These are phyloP conservation scores for Umbelopsis sp. DNA, from an alignment of 192 early-diverging fungal genomes.

Conservation along the genomic window DNA sequence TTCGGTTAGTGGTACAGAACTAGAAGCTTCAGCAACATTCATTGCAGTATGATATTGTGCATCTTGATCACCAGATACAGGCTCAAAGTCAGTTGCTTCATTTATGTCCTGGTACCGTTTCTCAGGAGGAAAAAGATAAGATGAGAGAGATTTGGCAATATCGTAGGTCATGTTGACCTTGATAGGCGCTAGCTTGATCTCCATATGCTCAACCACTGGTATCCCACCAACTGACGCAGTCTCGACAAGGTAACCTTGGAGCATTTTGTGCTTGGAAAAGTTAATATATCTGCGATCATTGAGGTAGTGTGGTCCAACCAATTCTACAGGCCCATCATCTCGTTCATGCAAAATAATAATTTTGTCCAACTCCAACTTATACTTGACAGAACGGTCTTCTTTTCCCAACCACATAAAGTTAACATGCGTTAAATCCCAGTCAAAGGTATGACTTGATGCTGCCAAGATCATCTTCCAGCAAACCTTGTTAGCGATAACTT, in stretches of 20 bases:
- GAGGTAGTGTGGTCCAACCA: conserved; percentile 48
- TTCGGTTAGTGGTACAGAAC: not conserved
- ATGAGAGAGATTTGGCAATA: conserved; percentile 68
- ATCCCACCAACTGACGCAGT: conserved; percentile 85
- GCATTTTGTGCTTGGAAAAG: conserved; percentile 78
- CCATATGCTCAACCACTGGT: conserved; percentile 82
- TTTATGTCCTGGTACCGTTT: conserved; percentile 20
- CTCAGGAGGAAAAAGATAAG: conserved; percentile 72
- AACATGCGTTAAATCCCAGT: conserved; percentile 59
- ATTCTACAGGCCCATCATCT: conserved; percentile 62
- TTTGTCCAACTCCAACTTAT: conserved; percentile 71
- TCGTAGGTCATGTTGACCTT: conserved; percentile 80
- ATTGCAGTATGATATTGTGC: not conserved
- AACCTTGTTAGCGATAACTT: conserved; percentile 52
- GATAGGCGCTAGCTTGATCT: conserved; percentile 76
- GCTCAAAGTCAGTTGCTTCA: not conserved
- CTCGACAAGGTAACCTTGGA: conserved; percentile 73
- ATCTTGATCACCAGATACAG: not conserved
- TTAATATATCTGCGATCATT: conserved; percentile 56
- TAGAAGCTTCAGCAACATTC: not conserved
- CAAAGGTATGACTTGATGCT: conserved; percentile 59
- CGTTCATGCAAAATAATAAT: conserved; percentile 29
- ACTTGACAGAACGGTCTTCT: conserved; percentile 69
- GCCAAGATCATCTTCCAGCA: conserved; percentile 70
- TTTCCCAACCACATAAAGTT: conserved; percentile 64